Conservation (phyloP, 495 filamentous ascomycete genomes). For the Penicillium longicatenatum region DNA sequence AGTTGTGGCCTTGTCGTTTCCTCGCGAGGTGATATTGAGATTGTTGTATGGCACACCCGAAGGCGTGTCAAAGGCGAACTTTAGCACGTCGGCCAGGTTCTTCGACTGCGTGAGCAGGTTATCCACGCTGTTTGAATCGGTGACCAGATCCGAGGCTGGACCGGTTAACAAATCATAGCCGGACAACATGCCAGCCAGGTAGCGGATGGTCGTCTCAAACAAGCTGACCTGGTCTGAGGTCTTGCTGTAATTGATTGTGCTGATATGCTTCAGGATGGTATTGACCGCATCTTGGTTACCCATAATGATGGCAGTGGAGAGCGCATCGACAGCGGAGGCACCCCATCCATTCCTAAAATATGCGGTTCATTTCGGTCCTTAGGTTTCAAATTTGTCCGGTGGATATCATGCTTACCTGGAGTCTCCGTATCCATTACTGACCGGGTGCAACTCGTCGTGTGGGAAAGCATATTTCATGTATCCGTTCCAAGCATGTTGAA, state of each 20-base stretch:
- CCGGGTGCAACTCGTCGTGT: constrained; percentile 73
- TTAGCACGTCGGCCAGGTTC: constrained; percentile 69
- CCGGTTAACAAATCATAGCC: constrained; percentile 81
- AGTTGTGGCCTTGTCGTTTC: constrained; percentile 49
- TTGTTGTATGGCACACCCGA: constrained; percentile 77
- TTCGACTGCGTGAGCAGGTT: constrained; percentile 66
- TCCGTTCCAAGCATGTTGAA: constrained; percentile 76
- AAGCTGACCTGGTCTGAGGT: constrained; percentile 64
- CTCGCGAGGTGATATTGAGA: constrained; percentile 56
- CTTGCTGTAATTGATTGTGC: constrained; percentile 65
- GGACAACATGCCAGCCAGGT: constrained; percentile 77
- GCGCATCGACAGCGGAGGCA: constrained; percentile 78
- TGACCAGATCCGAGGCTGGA: constrained; percentile 57
- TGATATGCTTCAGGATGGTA: constrained; percentile 68
- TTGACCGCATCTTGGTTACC: constrained; percentile 64
- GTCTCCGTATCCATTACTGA: constrained; percentile 63
- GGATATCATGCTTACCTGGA: constrained; percentile 59
- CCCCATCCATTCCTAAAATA: constrained; percentile 79
- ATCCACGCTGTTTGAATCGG: constrained; percentile 49
- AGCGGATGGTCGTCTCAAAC: constrained; percentile 91
- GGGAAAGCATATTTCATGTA: constrained; percentile 81
- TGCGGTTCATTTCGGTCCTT: constrained; percentile 8
- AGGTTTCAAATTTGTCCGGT: background rate
- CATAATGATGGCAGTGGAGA: constrained; percentile 83
- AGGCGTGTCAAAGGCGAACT: constrained; percentile 75